Conservation (phyloP, 306 rosid genomes). For the Ormosia emarginata region DNA sequence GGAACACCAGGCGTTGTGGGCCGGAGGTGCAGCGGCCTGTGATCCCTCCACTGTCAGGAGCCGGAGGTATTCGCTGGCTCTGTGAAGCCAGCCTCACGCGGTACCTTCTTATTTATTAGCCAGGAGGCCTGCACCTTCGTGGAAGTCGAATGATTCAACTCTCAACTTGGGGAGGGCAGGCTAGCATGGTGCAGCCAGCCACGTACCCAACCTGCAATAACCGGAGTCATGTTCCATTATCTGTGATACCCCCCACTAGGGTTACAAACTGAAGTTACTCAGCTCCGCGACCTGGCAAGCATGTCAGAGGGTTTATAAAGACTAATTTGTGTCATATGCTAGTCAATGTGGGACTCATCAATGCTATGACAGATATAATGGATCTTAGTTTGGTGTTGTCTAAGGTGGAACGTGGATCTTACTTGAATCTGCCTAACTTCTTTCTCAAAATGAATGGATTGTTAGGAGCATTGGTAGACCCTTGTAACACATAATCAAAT, state of each 20-base stretch:
- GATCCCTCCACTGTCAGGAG: constrained; percentile 25
- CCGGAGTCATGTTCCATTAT: background rate
- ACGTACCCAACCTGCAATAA: background rate
- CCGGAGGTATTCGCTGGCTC: constrained; percentile 30
- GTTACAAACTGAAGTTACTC: background rate
- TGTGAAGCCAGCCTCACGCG: constrained; percentile 39
- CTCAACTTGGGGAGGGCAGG: background rate
- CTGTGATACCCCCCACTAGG: background rate
- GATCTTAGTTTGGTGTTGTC: too few species aligned
- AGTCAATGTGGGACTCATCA: too few species aligned
- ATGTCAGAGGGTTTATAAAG: too few species aligned
- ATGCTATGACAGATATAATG: too few species aligned
- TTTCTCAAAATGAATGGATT: too few species aligned
- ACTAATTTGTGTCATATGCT: too few species aligned
- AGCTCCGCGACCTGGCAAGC: background rate
- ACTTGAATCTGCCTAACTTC: too few species aligned
- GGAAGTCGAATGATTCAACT: background rate
- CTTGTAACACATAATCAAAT: too few species aligned
- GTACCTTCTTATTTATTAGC: background rate
- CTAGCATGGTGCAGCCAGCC: background rate
- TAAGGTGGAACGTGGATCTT: too few species aligned
- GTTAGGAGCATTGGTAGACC: too few species aligned
- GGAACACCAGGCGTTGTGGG: too few species aligned
- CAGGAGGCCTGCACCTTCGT: background rate
- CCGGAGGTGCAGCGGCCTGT: background rate